Evolutionary conservation across 108 stramenopile species (phyloP).

Genomic region (Conticribra weissflogii): DNA sequence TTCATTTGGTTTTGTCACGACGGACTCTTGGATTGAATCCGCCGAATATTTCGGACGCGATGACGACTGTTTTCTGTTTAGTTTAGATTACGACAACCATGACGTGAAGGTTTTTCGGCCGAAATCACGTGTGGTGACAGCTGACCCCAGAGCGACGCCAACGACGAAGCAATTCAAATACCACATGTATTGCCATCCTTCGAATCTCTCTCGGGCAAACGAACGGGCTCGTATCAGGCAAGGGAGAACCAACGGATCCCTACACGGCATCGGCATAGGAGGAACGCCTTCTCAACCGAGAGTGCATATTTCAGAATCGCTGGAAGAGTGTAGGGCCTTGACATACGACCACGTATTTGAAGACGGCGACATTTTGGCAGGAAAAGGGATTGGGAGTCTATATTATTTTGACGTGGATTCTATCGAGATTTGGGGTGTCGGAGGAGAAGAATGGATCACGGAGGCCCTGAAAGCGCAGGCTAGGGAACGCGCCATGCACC

Average conservation of each 20-base stretch:
- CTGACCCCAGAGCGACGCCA: not conserved
- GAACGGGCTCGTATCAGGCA: not conserved
- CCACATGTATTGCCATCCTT: slow-evolving; percentile 60
- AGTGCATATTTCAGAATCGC: slow-evolving; percentile 43
- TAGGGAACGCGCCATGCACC: slow-evolving; percentile 13
- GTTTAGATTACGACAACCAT: slow-evolving; percentile 35
- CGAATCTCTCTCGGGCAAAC: slow-evolving; percentile 10
- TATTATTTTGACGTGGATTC: slow-evolving; percentile 48
- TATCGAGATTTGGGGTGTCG: slow-evolving; percentile 49
- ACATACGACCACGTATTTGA: slow-evolving; percentile 31
- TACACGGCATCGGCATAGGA: slow-evolving; percentile 38
- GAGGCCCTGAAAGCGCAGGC: slow-evolving; percentile 24
- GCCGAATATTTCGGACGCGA: slow-evolving; percentile 23
- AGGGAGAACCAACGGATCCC: slow-evolving; percentile 4
- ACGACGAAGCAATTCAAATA: slow-evolving; percentile 2
- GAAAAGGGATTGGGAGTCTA: slow-evolving; percentile 20
- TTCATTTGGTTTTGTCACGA: slow-evolving; percentile 59
- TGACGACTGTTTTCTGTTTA: slow-evolving; percentile 56
- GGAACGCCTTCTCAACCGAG: slow-evolving; percentile 35
- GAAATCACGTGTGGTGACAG: slow-evolving; percentile 6
- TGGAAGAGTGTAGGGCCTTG: slow-evolving; percentile 46
- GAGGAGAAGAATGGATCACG: slow-evolving; percentile 25
- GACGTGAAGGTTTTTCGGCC: slow-evolving; percentile 52
- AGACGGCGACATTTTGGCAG: slow-evolving; percentile 34
- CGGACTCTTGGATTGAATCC: slow-evolving; percentile 58